phyloP scores from a whole-genome alignment of 2,329 filamentous ascomycete genomes.

The Curvularia hawaiiensis region DNA sequence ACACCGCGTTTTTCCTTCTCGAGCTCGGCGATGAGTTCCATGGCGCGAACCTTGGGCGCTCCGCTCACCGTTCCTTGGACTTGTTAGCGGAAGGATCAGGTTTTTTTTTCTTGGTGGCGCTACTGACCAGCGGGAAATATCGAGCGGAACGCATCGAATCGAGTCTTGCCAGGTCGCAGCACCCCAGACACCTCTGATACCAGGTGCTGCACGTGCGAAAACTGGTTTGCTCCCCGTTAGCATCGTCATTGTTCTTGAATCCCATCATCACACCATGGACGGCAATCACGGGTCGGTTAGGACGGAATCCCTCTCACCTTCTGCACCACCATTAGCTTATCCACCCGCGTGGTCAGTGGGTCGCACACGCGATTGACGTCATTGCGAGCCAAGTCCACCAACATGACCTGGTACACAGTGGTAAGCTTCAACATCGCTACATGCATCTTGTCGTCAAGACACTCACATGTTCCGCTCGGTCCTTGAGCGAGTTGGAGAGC shows the following conservation, averaged over 20 bases:
- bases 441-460: constrained; percentile 11
- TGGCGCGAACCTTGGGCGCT: constrained; percentile 92
- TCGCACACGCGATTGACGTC: constrained; percentile 96
- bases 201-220: constrained; percentile 96
- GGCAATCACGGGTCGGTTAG: constrained; percentile 8
- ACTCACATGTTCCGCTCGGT: constrained; percentile 58
- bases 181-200: constrained; percentile 94
- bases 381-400: constrained; percentile 94
- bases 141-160: constrained; percentile 93
- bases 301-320: constrained; percentile 34
- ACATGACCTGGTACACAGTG: constrained; percentile 75
- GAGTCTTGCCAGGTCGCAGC: constrained; percentile 79
- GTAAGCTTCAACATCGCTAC: constrained; percentile 64
- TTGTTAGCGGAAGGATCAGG: constrained; percentile 18
- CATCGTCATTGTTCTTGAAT: constrained; percentile 4
- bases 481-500: constrained; percentile 81
- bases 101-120: constrained; percentile 13
- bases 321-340: constrained; percentile 80
- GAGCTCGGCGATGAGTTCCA: constrained; percentile 95
- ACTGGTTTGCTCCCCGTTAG: constrained; percentile 53
- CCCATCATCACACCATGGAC: constrained; percentile 8
- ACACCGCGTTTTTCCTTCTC: constrained; percentile 93
- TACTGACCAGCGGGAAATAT: constrained; percentile 86
- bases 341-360: constrained; percentile 85
- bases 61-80: constrained; percentile 75